Percentiles rank a stretch among this genome's conserved stretches.
phyloP scores from a whole-genome alignment of 768 basidiomycete genomes.

The Hysterangium stoloniferum region DNA sequence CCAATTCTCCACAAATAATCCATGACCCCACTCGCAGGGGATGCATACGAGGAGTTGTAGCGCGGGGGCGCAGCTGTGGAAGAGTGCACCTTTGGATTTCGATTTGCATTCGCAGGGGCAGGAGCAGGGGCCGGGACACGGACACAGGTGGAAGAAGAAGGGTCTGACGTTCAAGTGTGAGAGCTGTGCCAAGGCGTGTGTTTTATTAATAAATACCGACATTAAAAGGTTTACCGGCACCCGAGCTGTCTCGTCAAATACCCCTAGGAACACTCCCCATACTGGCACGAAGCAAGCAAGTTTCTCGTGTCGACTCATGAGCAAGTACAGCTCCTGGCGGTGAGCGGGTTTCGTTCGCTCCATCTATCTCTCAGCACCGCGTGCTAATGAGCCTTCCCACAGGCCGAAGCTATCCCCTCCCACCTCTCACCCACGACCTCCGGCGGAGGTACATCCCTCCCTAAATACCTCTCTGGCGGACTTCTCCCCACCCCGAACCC shows the following conservation, averaged over 20 bases:
- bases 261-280: slow-evolving; percentile 94
- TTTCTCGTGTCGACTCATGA: slow-evolving; percentile 92
- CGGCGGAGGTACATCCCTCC: slow-evolving; percentile 62
- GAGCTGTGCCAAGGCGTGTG: no score
- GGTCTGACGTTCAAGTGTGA: no score
- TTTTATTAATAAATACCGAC: no score
- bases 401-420: slow-evolving; percentile 93
- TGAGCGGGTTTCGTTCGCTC: slow-evolving; percentile 26
- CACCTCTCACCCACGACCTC: slow-evolving; percentile 64
- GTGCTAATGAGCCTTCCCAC: slow-evolving; percentile 1
- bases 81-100: no score
- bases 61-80: no score
- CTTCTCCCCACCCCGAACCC: slow-evolving; percentile 11
- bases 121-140: no score
- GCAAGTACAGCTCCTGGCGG: slow-evolving; percentile 94
- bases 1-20: no score
- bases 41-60: no score
- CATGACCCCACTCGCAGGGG: no score
- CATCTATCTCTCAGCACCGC: background rate
- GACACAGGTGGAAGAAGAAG: no score
- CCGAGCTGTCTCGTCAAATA: slow-evolving; percentile 95
- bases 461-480: slow-evolving; percentile 63
- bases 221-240: slow-evolving; percentile 88
- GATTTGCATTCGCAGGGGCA: no score
- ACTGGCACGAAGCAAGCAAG: slow-evolving; percentile 91